Conservation (phyloP, 352 stramenopile genomes). For the Pythium brassicae region DNA sequence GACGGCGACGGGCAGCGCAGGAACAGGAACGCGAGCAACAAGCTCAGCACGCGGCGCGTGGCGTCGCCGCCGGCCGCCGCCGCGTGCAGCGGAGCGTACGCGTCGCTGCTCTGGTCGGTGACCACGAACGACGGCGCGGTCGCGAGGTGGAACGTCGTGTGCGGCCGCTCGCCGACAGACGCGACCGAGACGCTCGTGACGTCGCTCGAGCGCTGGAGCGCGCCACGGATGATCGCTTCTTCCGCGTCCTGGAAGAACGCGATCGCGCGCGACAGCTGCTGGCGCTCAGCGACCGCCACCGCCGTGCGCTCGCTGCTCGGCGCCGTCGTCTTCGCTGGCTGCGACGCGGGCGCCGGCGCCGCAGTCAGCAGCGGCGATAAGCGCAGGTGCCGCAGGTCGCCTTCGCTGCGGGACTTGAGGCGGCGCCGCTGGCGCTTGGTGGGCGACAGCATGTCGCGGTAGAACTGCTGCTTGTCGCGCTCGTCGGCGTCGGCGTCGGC, state of each 20-base stretch:
- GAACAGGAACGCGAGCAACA: constrained; percentile 41
- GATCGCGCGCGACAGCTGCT: not conserved
- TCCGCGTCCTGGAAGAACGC: constrained; percentile 10
- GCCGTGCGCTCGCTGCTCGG: constrained; percentile 5
- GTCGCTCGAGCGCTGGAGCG: constrained; percentile 7
- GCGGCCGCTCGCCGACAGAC: too few relatives aligned
- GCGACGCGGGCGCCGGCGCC: constrained; percentile 1
- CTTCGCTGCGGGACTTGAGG: constrained; percentile 43
- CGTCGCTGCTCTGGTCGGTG: constrained; percentile 30
- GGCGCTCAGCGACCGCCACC: not conserved
- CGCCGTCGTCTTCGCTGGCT: not conserved
- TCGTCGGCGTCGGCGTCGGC: not conserved
- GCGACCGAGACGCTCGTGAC: not conserved
- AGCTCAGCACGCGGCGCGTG: constrained; percentile 29
- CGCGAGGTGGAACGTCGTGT: constrained; percentile 27
- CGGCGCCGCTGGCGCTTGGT: constrained; percentile 23
- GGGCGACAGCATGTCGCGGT: constrained; percentile 1
- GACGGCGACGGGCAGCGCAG: constrained; percentile 6
- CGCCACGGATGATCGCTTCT: constrained; percentile 6
- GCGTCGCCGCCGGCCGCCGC: constrained; percentile 33
- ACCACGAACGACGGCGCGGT: constrained; percentile 22
- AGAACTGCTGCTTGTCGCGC: not conserved
- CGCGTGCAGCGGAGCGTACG: constrained; percentile 34
- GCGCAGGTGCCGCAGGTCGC: constrained; percentile 31
- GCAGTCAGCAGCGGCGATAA: constrained; percentile 1